Percentiles rank a stretch among this genome's conserved stretches.
Evolutionary conservation across 2,329 filamentous ascomycete genomes (phyloP).

Genomic region (Botrytis sinoallii): DNA sequence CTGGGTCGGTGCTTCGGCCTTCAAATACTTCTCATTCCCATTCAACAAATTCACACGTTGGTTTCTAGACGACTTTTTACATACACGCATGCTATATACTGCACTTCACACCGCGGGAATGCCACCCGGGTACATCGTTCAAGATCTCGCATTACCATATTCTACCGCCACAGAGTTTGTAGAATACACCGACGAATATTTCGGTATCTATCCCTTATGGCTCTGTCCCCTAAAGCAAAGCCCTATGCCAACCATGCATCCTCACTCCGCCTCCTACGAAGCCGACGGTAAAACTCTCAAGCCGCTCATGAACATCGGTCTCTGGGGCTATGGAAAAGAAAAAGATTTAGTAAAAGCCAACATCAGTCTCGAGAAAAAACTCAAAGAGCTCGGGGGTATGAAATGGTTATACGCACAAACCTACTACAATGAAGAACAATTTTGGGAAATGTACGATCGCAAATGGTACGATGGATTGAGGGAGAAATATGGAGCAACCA

Average conservation of each 20-base stretch:
- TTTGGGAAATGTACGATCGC: conserved; percentile 62
- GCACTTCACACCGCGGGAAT: conserved; percentile 58
- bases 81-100: conserved; percentile 60
- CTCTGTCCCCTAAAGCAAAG: conserved; percentile 50
- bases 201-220: conserved; percentile 55
- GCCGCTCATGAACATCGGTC: conserved; percentile 61
- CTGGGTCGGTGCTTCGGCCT: conserved; percentile 61
- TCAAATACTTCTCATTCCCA: conserved; percentile 57
- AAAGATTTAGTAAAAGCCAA: conserved; percentile 67
- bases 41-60: conserved; percentile 59
- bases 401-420: conserved; percentile 89
- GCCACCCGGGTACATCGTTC: conserved; percentile 55
- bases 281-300: conserved; percentile 35
- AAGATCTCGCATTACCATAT: conserved; percentile 60
- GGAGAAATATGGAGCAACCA: conserved; percentile 58
- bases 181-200: conserved; percentile 46
- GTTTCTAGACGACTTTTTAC: conserved; percentile 58
- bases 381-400: conserved; percentile 67
- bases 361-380: conserved; percentile 65
- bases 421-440: conserved; percentile 72
- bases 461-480: conserved; percentile 61
- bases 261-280: conserved; percentile 30
- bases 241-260: conserved; percentile 36
- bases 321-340: conserved; percentile 80
- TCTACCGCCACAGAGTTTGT: conserved; percentile 50